These are phyloP conservation scores for Hyaloraphidium curvatum DNA, from an alignment of 192 early-diverging fungal genomes.

Conservation along the genomic window DNA sequence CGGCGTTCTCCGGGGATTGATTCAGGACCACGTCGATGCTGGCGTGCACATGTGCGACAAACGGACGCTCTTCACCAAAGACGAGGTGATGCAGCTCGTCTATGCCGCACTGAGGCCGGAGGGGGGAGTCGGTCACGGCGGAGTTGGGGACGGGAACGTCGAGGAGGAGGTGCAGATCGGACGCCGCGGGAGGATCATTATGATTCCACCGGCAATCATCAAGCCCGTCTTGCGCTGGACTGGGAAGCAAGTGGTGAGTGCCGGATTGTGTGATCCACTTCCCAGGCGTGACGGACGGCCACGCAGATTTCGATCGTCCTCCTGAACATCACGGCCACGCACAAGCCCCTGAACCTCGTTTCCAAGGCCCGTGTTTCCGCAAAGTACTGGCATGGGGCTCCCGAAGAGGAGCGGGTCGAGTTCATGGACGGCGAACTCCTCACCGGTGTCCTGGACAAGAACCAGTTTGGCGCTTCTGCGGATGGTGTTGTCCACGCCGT, in stretches of 20 bases:
- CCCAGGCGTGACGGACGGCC: background rate
- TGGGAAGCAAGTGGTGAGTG: constrained; percentile 75
- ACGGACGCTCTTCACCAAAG: constrained; percentile 68
- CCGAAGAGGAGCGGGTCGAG: constrained; percentile 68
- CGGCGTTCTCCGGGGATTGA: constrained; percentile 89
- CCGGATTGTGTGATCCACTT: background rate
- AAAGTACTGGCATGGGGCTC: constrained; percentile 71
- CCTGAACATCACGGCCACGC: constrained; percentile 66
- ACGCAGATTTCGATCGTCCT: constrained; percentile 66
- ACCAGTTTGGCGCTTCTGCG: constrained; percentile 82
- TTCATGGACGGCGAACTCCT: constrained; percentile 76
- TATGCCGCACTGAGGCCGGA: constrained; percentile 77
- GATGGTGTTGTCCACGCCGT: constrained; percentile 89
- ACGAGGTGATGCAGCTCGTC: constrained; percentile 84
- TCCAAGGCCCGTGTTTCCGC: constrained; percentile 73
- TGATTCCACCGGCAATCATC: constrained; percentile 68
- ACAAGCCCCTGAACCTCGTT: constrained; percentile 60
- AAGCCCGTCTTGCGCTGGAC: constrained; percentile 85
- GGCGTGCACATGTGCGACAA: constrained; percentile 83
- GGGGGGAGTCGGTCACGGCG: constrained; percentile 29
- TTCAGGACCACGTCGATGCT: constrained; percentile 96
- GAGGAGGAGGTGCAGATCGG: constrained; percentile 30
- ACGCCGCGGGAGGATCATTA: constrained; percentile 52
- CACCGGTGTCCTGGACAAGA: constrained; percentile 89
- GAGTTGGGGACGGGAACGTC: constrained; percentile 33